Conservation (phyloP, 2,329 filamentous ascomycete genomes). For the Cercospora canescens region DNA sequence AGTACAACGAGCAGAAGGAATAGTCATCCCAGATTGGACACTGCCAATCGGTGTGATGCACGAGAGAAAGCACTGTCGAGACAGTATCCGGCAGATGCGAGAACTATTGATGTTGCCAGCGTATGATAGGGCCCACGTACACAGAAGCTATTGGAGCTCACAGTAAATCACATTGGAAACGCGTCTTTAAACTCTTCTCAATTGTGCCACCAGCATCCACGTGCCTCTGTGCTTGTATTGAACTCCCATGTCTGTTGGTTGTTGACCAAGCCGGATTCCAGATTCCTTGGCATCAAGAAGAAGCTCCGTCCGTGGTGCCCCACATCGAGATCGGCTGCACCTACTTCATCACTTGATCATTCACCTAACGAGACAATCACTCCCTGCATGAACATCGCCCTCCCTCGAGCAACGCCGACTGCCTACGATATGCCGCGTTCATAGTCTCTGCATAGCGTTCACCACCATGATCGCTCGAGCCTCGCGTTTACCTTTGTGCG, state of each 20-base stretch:
- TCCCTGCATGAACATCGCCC: background rate
- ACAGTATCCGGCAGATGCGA: background rate
- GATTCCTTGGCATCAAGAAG: background rate
- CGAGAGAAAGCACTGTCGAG: background rate
- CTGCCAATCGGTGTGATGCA: background rate
- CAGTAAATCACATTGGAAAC: background rate
- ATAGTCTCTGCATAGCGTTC: background rate
- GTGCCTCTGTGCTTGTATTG: background rate
- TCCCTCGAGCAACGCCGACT: background rate
- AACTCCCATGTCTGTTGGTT: background rate
- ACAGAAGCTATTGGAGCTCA: background rate
- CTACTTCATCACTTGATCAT: background rate
- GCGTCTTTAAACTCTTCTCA: too few species aligned
- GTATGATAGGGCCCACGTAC: background rate
- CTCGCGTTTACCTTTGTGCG: background rate
- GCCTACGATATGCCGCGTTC: background rate
- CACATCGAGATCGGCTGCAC: background rate
- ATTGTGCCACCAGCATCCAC: too few species aligned
- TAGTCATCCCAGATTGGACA: background rate
- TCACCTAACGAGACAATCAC: background rate
- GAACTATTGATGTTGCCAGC: background rate
- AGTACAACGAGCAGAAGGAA: background rate
- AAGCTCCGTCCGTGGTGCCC: background rate
- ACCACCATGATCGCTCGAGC: conserved; percentile 1
- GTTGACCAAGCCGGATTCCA: background rate